These are phyloP conservation scores for Hymenoscyphus infarciens DNA, from an alignment of 2,329 filamentous ascomycete genomes.

Conservation along the genomic window DNA sequence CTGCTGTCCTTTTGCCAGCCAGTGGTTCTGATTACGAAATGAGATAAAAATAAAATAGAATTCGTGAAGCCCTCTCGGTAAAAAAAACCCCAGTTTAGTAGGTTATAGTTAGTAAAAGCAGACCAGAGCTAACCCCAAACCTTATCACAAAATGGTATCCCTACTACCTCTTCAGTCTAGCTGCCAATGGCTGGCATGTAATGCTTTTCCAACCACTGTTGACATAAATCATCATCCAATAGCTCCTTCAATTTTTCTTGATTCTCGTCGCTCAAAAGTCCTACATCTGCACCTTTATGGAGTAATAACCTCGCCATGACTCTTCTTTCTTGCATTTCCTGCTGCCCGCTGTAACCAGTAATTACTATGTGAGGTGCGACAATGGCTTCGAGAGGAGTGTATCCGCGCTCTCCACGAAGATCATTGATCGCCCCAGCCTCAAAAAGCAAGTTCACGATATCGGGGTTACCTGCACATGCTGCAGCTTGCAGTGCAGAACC, in stretches of 20 bases:
- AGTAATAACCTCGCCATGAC: neutral
- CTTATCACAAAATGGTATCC: no score
- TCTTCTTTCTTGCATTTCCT: neutral
- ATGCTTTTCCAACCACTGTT: neutral
- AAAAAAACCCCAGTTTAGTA: no score
- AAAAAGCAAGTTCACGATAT: neutral
- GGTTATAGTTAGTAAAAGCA: no score
- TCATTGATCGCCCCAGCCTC: neutral
- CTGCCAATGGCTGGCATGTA: neutral
- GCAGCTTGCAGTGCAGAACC: neutral
- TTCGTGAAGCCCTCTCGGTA: no score
- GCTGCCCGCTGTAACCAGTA: no score
- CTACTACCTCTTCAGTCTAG: no score
- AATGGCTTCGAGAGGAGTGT: neutral
- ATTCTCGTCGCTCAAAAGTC: neutral
- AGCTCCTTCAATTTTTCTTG: neutral
- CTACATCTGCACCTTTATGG: neutral
- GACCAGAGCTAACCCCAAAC: no score
- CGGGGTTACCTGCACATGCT: neutral
- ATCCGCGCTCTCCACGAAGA: neutral
- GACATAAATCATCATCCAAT: neutral
- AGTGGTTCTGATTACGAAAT: no score
- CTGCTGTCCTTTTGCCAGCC: no score
- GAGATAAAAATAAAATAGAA: no score
- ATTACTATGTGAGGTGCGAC: neutral